These are phyloP conservation scores for Neurospora discreta DNA, from an alignment of 495 filamentous ascomycete species.

Conservation along the genomic window DNA sequence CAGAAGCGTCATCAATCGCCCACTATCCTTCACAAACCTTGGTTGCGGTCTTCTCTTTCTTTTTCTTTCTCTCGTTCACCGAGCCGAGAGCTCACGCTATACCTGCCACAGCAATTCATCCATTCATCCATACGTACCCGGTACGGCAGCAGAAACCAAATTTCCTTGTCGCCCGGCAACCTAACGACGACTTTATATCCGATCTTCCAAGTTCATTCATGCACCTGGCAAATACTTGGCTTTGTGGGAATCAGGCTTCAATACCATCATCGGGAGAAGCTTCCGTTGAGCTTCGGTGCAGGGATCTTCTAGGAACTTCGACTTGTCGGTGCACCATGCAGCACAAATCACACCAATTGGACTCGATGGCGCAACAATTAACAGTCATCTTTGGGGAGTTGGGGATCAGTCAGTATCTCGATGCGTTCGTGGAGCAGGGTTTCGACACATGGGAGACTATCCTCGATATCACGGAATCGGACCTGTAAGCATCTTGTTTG, in stretches of 20 bases:
- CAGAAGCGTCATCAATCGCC: neutral
- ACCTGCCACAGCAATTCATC: neutral
- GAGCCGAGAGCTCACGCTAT: constrained; percentile 11
- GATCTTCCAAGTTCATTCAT: neutral
- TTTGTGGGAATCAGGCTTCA: neutral
- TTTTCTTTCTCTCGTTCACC: constrained; percentile 11
- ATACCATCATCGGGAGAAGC: neutral
- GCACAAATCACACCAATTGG: neutral
- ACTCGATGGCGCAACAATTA: constrained; percentile 35
- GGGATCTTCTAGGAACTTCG: neutral
- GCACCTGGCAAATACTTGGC: neutral
- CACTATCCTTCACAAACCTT: neutral
- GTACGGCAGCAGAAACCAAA: neutral
- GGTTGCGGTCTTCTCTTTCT: neutral
- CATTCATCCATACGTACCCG: neutral
- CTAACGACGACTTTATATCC: neutral
- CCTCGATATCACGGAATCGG: constrained; percentile 68
- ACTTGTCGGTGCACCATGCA: constrained; percentile 1
- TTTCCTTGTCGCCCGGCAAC: neutral
- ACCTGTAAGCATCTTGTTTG: constrained; percentile 45
- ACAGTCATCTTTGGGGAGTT: constrained; percentile 52
- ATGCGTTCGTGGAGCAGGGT: constrained; percentile 57
- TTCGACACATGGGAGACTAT: constrained; percentile 77
- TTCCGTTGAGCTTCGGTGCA: neutral
- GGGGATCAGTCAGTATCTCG: constrained; percentile 62